These are phyloP conservation scores for Delphinella strobiligena DNA, from an alignment of 2,329 filamentous ascomycete genomes.

Conservation along the genomic window DNA sequence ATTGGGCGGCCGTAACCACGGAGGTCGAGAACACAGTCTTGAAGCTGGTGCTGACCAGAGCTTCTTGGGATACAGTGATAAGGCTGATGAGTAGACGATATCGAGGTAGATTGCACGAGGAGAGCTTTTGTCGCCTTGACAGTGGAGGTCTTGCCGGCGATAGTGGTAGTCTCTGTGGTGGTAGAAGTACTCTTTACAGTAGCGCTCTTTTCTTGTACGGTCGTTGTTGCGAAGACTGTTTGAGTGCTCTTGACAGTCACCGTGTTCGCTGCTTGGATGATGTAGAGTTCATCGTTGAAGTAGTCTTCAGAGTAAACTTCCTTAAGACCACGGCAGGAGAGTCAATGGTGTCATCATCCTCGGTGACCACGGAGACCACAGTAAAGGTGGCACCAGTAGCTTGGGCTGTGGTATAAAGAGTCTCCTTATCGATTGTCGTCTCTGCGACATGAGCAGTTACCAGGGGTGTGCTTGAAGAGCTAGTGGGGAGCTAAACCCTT, in stretches of 20 bases:
- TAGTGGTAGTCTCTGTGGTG: constrained; percentile 12
- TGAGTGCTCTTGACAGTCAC: constrained; percentile 12
- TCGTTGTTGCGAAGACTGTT: constrained; percentile 6
- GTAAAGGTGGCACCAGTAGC: constrained; percentile 16
- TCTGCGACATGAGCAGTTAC: constrained; percentile 2
- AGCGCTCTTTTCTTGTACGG: constrained; percentile 9
- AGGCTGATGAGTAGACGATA: constrained; percentile 12
- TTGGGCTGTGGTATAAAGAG: constrained; percentile 14
- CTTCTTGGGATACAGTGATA: constrained; percentile 3
- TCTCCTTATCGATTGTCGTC: constrained; percentile 12
- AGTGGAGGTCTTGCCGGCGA: constrained; percentile 10
- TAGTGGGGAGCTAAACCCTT: too few species aligned
- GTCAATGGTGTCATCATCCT: constrained; percentile 22
- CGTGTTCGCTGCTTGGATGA: constrained; percentile 9
- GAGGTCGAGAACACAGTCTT: constrained; percentile 12
- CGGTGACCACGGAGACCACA: constrained; percentile 14
- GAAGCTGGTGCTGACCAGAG: constrained; percentile 8
- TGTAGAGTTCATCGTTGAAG: constrained; percentile 10
- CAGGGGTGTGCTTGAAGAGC: constrained; percentile 6
- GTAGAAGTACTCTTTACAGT: constrained; percentile 11
- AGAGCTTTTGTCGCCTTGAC: constrained; percentile 13
- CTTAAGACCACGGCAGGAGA: constrained; percentile 18
- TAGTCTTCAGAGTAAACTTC: constrained; percentile 15
- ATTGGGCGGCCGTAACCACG: constrained; percentile 5
- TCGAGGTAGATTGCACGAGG: constrained; percentile 11